Evolutionary conservation across 805 yeast species (phyloP), one percentile per base, ranked within the genome.

Genomic region (Metschnikowia bowlesiae): DNA sequence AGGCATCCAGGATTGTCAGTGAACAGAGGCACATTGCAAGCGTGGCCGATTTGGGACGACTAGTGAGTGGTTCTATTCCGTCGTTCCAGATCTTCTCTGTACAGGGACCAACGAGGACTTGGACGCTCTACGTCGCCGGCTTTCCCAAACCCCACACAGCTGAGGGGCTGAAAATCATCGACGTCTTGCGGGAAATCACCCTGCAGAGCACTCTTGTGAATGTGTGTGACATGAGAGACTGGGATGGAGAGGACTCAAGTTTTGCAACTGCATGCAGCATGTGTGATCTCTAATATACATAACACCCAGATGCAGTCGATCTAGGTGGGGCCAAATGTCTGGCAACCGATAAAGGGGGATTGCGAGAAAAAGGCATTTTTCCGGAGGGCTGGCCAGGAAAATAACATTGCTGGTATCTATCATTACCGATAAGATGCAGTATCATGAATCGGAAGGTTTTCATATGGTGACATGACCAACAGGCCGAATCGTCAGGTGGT

Each of bases 401-500:
- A 22, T 22, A 22, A 3, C 22, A 22, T 22, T 22, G 22, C 22
- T 22, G 22, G 2, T 1, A 22, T 22, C 22, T 22, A 22, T 22
- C 22, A 22, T 22, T 22, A 4, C 22, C n/a, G 16, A 6, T 33
- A 9, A 35, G 2, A 18, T 30, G 32, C 32, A 6, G 32, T 8
- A 5, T n/a, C n/a, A n/a, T n/a, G n/a, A n/a, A n/a, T n/a, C 32
- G 10, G 10, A 30, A 22, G 22, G 22, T 22, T 22, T 22, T 22
- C 5, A 22, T 22, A 4, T n/a, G n/a, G 22, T 22, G 22, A 4
- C 22, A 22, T 22, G 22, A 22, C 22, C 22, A 22, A 22, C 22
- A 3, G 22, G 22, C 22, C 5, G 22, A 22, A 4, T 22, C 22
- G 22, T 22, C 29, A 64, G 7, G 69, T 59, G 10, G 79, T 69